A percentile compares a stretch with the other conserved stretches of the same genome.
These are phyloP conservation scores for Pseudogymnoascus sp. DNA, from an alignment of 2,329 filamentous ascomycete genomes.

Conservation along the genomic window DNA sequence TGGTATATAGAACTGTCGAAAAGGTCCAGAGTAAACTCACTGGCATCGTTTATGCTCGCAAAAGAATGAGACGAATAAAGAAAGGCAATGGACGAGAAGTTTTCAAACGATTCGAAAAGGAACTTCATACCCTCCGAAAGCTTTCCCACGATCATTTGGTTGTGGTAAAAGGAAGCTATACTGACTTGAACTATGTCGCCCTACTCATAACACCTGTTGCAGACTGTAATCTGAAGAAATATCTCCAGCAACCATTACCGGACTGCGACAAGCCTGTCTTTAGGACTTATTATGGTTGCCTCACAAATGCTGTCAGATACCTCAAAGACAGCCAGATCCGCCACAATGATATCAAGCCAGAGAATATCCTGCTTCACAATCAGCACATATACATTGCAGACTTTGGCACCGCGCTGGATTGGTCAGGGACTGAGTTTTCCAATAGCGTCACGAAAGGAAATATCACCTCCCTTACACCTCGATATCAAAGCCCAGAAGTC, in stretches of 20 bases:
- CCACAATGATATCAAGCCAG: constrained; percentile 16
- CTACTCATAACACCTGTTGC: constrained; percentile 8
- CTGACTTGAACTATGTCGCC: constrained; percentile 7
- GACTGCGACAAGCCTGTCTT: background rate
- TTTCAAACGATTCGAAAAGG: background rate
- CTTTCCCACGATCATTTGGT: constrained; percentile 10
- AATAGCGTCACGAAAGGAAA: constrained; percentile 14
- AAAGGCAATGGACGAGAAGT: constrained; percentile 7
- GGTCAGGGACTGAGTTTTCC: constrained; percentile 12
- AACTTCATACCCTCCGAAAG: background rate
- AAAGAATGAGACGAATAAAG: constrained; percentile 7
- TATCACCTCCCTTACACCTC: constrained; percentile 2
- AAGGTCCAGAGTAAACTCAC: constrained; percentile 11
- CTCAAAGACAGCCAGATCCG: constrained; percentile 13
- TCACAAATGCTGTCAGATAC: constrained; percentile 11
- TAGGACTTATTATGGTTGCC: background rate
- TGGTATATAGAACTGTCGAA: constrained; percentile 11
- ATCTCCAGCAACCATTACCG: background rate
- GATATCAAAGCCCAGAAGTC: constrained; percentile 16
- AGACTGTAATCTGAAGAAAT: background rate
- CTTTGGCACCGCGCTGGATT: constrained; percentile 22
- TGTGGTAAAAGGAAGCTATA: constrained; percentile 2
- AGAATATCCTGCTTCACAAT: constrained; percentile 14
- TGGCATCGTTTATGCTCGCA: constrained; percentile 10
- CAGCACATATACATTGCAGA: constrained; percentile 11